Base-by-base conservation (phyloP, 1,284 basidiomycete species). In the Pisolithus thermaeus region DNA sequence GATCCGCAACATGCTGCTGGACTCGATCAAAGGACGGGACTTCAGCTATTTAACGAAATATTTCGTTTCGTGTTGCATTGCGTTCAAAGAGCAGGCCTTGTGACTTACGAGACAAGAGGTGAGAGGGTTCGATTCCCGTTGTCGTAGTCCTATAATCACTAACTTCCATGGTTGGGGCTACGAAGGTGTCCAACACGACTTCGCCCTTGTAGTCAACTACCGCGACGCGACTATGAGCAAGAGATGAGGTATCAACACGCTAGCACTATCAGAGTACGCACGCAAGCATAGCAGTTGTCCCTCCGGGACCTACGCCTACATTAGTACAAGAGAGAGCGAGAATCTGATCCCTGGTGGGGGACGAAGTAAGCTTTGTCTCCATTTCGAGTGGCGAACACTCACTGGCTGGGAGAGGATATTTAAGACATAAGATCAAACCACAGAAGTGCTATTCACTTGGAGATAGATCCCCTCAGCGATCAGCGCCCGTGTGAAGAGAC, bases 201-300 rank as follows among this genome's bases (percentile, higher is more conserved):
- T 73, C 65, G 22, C 87, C 87, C 60, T 71, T 72, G 61, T 77
- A 87, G 63, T 87, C 75, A 35, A 86, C 79, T 41, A 90, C 71
- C 27, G 81, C 75, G 30, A 84, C 78, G 38, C 79, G 79, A 36
- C 84, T 85, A 56, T 4, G 55, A 61, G 47, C 47, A n/a, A 59
- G 56, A 61, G 52, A 57, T 49, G 50, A 56, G 47, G 45, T 42
- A 41, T 35, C 49, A 27, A 56, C 27, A 51, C 43, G 42, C 45
- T 44, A 46, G n/a, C n/a, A 43, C 27, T 18, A 30, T 41, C 42
- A 55, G 52, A 54, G 48, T 20, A 73, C 80, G 55, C 69, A 89
- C 87, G 85, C 87, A 35, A 89, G 73, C 82, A 89, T 85, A 28
- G 80, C 78, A 1, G 87, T 89, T 22, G 82, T 84, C 7, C 86